Conservation (phyloP, 768 basidiomycete species). For the Cystofilobasidium capitatum region DNA sequence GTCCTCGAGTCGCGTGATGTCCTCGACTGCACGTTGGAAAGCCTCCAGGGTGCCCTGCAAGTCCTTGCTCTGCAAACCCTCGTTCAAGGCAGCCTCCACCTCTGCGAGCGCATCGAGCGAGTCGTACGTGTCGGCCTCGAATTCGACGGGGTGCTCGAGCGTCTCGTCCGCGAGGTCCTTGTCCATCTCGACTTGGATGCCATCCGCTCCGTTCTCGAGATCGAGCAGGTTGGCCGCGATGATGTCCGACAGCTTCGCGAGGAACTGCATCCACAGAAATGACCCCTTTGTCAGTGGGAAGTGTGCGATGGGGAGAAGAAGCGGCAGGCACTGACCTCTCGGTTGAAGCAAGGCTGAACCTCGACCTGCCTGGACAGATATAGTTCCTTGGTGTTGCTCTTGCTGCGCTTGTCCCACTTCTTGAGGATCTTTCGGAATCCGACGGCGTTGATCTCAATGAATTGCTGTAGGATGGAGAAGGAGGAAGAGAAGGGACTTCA, state of each 20-base stretch:
- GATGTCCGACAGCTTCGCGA: conserved; percentile 87
- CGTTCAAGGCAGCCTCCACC: conserved; percentile 75
- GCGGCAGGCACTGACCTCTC: conserved; percentile 55
- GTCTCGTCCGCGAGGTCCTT: conserved; percentile 17
- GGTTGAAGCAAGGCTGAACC: conserved; percentile 95
- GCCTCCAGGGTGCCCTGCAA: conserved; percentile 52
- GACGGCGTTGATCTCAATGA: conserved; percentile 91
- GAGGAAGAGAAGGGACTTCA: not conserved
- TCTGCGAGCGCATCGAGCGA: conserved; percentile 62
- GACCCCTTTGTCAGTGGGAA: conserved; percentile 15
- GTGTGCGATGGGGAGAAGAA: not conserved
- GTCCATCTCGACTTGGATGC: conserved; percentile 29
- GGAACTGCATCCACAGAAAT: conserved; percentile 51
- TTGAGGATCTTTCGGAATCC: conserved; percentile 96
- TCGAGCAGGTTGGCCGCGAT: conserved; percentile 74
- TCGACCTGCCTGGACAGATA: conserved; percentile 95
- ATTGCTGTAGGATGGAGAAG: conserved; percentile 56
- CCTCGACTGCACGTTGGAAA: conserved; percentile 44
- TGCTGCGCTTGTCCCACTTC: conserved; percentile 96
- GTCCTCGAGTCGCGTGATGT: conserved; percentile 27
- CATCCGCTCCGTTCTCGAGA: conserved; percentile 53
- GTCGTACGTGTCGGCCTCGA: conserved; percentile 16
- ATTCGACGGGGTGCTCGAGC: conserved; percentile 30
- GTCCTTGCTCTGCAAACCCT: conserved; percentile 60
- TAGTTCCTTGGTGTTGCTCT: conserved; percentile 87